Percentiles rank a stretch among this genome's conserved stretches.
Conservation (phyloP, 139 green algal genomes). For the Chlorella sp. region DNA sequence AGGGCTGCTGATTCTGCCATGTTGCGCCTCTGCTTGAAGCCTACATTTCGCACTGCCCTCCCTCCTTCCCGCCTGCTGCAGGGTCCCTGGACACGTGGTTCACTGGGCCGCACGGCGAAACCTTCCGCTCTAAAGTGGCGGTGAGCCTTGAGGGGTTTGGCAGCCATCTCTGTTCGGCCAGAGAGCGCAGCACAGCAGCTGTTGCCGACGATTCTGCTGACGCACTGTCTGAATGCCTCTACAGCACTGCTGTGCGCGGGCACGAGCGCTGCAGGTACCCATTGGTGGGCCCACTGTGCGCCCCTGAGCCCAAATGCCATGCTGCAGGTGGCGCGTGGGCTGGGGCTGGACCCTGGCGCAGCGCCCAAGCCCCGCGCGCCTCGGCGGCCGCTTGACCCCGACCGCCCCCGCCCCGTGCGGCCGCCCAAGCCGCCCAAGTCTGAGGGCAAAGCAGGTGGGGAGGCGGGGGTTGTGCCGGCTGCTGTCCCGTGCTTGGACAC, state of each 20-base stretch:
- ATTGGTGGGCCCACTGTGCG: too few relatives aligned
- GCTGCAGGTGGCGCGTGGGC: constrained; percentile 16
- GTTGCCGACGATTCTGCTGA: too few relatives aligned
- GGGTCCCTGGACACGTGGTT: constrained; percentile 45
- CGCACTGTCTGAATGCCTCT: too few relatives aligned
- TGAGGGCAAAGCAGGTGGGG: neutral
- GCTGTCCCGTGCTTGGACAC: neutral
- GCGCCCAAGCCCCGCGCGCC: constrained; percentile 14
- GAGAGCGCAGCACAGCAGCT: too few relatives aligned
- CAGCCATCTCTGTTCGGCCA: too few relatives aligned
- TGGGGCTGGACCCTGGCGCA: constrained; percentile 8
- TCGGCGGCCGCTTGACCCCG: neutral
- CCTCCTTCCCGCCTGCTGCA: too few relatives aligned
- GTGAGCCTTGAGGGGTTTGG: neutral
- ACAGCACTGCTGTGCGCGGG: too few relatives aligned
- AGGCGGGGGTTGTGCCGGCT: neutral
- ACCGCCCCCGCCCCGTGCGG: neutral
- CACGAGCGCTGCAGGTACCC: too few relatives aligned
- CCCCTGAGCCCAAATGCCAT: too few relatives aligned
- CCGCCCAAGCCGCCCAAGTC: constrained; percentile 12
- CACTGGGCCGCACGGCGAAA: constrained; percentile 25
- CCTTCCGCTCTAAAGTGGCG: constrained; percentile 43
- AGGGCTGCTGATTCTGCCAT: too few relatives aligned
- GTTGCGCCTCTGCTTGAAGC: too few relatives aligned
- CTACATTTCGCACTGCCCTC: too few relatives aligned